phyloP scores from a whole-genome alignment of 148 eudicot species.

The Hydrangea macrophylla region DNA sequence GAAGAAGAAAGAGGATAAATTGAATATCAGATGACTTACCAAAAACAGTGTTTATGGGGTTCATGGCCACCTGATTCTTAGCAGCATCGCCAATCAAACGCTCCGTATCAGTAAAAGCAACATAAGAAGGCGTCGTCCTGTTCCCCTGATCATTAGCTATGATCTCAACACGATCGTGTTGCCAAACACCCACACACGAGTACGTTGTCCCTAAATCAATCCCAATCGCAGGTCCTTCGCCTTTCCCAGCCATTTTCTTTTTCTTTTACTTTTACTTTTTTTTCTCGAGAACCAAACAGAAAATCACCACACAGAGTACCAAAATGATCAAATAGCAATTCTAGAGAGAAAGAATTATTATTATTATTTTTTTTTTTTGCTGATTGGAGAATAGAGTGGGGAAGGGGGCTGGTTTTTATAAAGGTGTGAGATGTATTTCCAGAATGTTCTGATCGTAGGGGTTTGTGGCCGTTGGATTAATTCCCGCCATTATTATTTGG shows the following conservation, averaged over 20 bases:
- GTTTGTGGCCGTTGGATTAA: constrained; percentile 11
- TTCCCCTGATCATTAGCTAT: constrained; percentile 55
- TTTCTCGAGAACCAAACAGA: not conserved
- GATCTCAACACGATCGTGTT: constrained; percentile 51
- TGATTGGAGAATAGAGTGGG: not conserved
- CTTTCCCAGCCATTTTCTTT: constrained; percentile 47
- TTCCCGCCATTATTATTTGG: not conserved
- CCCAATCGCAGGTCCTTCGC: constrained; percentile 53
- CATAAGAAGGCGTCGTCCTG: constrained; percentile 53
- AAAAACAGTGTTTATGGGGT: constrained; percentile 48
- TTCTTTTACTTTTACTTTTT: too few species aligned
- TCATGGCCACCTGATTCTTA: constrained; percentile 55
- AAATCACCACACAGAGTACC: not conserved
- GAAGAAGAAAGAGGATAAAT: not conserved
- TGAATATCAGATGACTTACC: constrained; percentile 19
- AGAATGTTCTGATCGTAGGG: constrained; percentile 24
- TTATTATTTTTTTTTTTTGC: too few species aligned
- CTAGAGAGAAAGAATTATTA: constrained; percentile 2
- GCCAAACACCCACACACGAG: constrained; percentile 57
- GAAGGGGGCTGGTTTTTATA: constrained; percentile 9
- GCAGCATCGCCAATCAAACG: constrained; percentile 52
- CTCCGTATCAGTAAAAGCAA: constrained; percentile 49
- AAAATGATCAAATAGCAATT: not conserved
- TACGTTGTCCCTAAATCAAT: constrained; percentile 52
- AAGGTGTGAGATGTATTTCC: constrained; percentile 5